phyloP scores from a whole-genome alignment of 2,329 filamentous ascomycete genomes.

The Penicillium nordicum region DNA sequence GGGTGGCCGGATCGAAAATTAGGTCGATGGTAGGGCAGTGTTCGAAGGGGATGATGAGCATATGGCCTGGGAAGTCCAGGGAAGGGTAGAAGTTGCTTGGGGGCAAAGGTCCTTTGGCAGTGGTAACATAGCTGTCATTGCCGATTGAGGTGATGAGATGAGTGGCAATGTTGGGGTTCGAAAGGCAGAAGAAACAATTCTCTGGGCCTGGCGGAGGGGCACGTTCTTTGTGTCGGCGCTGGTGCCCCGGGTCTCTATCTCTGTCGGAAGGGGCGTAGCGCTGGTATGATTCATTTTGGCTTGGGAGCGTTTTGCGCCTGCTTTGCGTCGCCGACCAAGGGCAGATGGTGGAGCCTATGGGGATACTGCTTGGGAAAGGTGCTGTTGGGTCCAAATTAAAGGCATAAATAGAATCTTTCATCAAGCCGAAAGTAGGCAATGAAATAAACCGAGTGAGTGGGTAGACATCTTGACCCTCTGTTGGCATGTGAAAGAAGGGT shows the following conservation, averaged over 20 bases:
- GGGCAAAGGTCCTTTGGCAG: conserved; percentile 84
- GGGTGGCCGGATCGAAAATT: conserved; percentile 59
- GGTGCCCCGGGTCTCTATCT: conserved; percentile 29
- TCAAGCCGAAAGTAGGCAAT: conserved; percentile 70
- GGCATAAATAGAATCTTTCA: conserved; percentile 62
- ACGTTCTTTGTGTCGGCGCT: conserved; percentile 42
- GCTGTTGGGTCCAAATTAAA: conserved; percentile 66
- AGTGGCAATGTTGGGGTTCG: conserved; percentile 75
- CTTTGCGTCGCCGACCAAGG: conserved; percentile 55
- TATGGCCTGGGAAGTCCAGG: conserved; percentile 75
- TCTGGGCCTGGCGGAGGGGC: conserved; percentile 61
- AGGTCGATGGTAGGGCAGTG: conserved; percentile 72
- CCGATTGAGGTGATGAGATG: conserved; percentile 91
- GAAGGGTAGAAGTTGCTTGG: conserved; percentile 67
- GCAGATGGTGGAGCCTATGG: conserved; percentile 69
- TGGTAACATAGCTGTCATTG: conserved; percentile 82
- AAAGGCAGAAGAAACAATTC: conserved; percentile 92
- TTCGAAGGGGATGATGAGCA: conserved; percentile 84
- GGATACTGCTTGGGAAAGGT: conserved; percentile 59
- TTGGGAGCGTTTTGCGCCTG: conserved; percentile 55
- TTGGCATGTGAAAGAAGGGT: conserved; percentile 72
- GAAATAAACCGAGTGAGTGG: conserved; percentile 85
- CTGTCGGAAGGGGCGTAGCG: conserved; percentile 41
- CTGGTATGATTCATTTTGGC: conserved; percentile 36
- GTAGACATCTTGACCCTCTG: conserved; percentile 50